Conservation (phyloP, 805 yeast genomes). For the Cyberlindnera japonica region DNA sequence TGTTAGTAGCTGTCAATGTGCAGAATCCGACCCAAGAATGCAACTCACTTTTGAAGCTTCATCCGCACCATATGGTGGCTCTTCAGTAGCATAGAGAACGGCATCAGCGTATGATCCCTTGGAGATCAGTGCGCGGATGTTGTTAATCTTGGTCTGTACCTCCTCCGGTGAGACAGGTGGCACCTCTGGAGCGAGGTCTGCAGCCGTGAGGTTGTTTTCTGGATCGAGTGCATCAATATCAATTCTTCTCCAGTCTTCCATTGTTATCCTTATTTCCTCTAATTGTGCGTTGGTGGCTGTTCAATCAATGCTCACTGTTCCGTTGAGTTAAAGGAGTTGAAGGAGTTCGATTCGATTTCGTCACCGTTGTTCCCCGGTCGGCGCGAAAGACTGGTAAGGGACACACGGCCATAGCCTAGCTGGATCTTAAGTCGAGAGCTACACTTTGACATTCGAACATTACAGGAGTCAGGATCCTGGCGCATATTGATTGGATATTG, state of each 20-base stretch:
- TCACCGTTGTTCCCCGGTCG: not conserved
- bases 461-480: too few species aligned
- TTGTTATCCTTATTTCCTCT: conserved; percentile 19
- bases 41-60: conserved; percentile 43
- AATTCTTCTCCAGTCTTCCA: conserved; percentile 90
- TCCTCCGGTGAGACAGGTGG: conserved; percentile 47
- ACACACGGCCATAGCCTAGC: not conserved
- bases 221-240: conserved; percentile 91
- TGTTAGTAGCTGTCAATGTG: conserved; percentile 22
- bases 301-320: too few species aligned
- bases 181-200: conserved; percentile 54
- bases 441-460: too few species aligned
- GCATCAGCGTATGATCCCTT: conserved; percentile 74
- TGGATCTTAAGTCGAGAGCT: not conserved
- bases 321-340: too few species aligned
- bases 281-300: too few species aligned
- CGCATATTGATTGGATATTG: not conserved
- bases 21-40: conserved; percentile 25
- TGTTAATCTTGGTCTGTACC: conserved; percentile 49
- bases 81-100: conserved; percentile 54
- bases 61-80: conserved; percentile 82
- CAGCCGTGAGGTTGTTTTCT: conserved; percentile 58
- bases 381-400: not conserved
- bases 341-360: too few species aligned
- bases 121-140: conserved; percentile 58